These are phyloP conservation scores for Pseudozyma hubeiensis DNA, from an alignment of 1,284 basidiomycete species.

Conservation along the genomic window DNA sequence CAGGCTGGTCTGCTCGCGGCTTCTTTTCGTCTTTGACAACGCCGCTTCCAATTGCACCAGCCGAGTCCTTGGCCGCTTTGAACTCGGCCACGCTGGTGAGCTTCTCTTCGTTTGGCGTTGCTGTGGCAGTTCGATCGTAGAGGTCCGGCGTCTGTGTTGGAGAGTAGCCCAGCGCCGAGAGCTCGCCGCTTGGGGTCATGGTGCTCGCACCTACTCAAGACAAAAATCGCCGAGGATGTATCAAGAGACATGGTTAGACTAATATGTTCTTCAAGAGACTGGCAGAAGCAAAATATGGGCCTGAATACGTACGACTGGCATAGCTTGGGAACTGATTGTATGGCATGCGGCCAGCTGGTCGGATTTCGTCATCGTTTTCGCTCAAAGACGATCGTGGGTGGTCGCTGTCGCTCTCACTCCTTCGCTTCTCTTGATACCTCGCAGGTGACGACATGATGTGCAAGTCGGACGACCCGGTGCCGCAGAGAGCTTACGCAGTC, in stretches of 20 bases:
- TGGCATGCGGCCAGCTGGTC: slow-evolving; percentile 19
- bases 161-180: slow-evolving; percentile 15
- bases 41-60: slow-evolving; percentile 33
- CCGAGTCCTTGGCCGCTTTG: slow-evolving; percentile 44
- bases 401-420: slow-evolving; percentile 37
- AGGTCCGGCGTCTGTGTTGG: slow-evolving; percentile 16
- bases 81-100: slow-evolving; percentile 21
- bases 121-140: slow-evolving; percentile 18
- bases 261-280: background rate
- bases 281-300: too few species aligned
- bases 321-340: slow-evolving; percentile 28
- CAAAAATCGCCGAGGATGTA: background rate
- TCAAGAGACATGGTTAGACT: background rate
- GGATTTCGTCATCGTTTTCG: slow-evolving; percentile 31
- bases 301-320: slow-evolving; percentile 23
- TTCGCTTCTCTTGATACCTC: slow-evolving; percentile 16
- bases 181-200: slow-evolving; percentile 21
- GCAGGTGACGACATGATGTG: slow-evolving; percentile 33
- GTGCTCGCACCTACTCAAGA: slow-evolving; percentile 24
- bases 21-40: slow-evolving; percentile 27
- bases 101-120: slow-evolving; percentile 28
- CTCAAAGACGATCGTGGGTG: slow-evolving; percentile 26
- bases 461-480: background rate
- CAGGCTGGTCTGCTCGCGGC: slow-evolving; percentile 29
- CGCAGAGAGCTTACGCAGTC: background rate